Evolutionary conservation across 148 eudicot species (phyloP).

Genomic region (Euryodendron excelsum): DNA sequence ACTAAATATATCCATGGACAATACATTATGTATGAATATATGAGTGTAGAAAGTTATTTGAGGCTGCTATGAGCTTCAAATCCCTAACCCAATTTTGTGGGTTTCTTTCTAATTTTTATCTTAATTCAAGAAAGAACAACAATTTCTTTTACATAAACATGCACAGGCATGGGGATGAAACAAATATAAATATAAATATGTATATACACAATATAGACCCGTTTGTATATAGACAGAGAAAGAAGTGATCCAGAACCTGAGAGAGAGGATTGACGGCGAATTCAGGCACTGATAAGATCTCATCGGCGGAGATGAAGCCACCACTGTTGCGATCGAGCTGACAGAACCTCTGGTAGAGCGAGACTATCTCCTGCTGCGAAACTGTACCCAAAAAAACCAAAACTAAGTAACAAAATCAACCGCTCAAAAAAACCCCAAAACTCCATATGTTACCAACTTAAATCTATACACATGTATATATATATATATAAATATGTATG

Average conservation of each 20-base stretch:
- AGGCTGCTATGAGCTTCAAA: not conserved
- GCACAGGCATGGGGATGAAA: not conserved
- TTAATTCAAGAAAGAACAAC: no score
- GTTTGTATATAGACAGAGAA: not conserved
- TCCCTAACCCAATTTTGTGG: not conserved
- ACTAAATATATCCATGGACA: not conserved
- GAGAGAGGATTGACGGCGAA: slow-evolving; percentile 62
- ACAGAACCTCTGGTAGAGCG: slow-evolving; percentile 53
- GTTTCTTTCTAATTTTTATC: no score
- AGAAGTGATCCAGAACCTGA: slow-evolving; percentile 27
- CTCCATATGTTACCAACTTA: not conserved
- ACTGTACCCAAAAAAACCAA: slow-evolving; percentile 23
- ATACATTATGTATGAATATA: not conserved
- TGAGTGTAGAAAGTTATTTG: not conserved
- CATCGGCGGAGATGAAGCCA: slow-evolving; percentile 52
- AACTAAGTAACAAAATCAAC: not conserved
- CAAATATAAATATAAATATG: not conserved
- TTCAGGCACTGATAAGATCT: slow-evolving; percentile 55
- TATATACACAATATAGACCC: not conserved
- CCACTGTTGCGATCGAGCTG: slow-evolving; percentile 45
- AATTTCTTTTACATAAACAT: no score
- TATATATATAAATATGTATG: not conserved
- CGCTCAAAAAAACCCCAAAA: not conserved
- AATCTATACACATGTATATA: not conserved
- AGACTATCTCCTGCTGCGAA: slow-evolving; percentile 57